Conservation (phyloP, 2,329 filamentous ascomycete species). For the Sporothrix humicola region DNA sequence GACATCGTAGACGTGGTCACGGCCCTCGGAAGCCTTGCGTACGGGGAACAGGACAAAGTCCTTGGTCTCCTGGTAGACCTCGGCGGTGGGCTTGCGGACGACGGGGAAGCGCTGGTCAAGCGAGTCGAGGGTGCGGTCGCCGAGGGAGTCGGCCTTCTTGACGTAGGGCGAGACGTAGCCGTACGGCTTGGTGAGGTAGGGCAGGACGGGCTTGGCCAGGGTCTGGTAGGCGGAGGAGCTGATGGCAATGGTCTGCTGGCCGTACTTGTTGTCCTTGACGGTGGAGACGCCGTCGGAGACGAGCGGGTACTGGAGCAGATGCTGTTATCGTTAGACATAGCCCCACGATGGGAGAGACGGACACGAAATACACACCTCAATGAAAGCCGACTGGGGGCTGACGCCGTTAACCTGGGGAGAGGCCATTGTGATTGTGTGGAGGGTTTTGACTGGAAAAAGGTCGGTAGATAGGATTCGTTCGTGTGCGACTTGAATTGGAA, state of each 20-base stretch:
- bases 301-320: conserved; percentile 82
- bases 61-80: conserved; percentile 69
- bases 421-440: conserved; percentile 35
- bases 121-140: conserved; percentile 71
- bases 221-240: conserved; percentile 76
- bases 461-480: background rate
- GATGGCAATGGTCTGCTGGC: conserved; percentile 79
- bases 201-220: conserved; percentile 77
- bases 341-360: too few relatives aligned
- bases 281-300: conserved; percentile 77
- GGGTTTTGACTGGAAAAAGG: background rate
- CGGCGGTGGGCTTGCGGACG: conserved; percentile 75
- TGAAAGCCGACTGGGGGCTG: conserved; percentile 37
- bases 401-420: conserved; percentile 37
- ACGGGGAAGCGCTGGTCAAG: conserved; percentile 74
- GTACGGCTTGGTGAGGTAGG: conserved; percentile 79
- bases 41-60: conserved; percentile 66
- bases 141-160: conserved; percentile 77
- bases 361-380: conserved; percentile 33
- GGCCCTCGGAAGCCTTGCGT: conserved; percentile 65
- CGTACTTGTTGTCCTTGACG: conserved; percentile 82
- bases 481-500: background rate
- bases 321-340: conserved; percentile 58
- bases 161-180: conserved; percentile 85
- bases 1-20: conserved; percentile 64